Evolutionary conservation across 75 land plant species (phyloP).

Genomic region (Selaginella tamariscina): DNA sequence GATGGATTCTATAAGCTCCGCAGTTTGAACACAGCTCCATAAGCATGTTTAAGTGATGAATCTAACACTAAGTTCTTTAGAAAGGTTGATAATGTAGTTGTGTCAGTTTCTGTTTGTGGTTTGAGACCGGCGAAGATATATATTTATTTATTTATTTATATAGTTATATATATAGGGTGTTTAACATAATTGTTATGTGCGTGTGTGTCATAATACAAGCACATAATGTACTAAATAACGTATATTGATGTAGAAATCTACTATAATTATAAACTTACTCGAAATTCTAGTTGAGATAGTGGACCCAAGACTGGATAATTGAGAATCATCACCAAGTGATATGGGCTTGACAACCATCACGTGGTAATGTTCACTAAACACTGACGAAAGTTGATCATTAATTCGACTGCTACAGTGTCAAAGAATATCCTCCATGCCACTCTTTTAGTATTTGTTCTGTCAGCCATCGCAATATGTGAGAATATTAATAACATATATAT

Average conservation of each 20-base stretch:
- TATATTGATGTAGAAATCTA: no score
- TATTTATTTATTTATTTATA: background rate
- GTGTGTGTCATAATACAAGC: no score
- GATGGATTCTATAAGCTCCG: conserved; percentile 65
- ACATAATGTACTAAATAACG: background rate
- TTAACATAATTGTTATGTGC: no score
- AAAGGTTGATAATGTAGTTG: conserved; percentile 45
- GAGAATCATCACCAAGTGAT: conserved; percentile 55
- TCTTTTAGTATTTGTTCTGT: no score
- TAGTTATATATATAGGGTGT: no score
- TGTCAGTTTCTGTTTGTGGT: conserved; percentile 48
- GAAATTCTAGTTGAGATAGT: conserved; percentile 33
- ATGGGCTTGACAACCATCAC: conserved; percentile 62
- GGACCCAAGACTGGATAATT: conserved; percentile 27
- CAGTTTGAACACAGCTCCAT: conserved; percentile 24
- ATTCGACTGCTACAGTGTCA: no score
- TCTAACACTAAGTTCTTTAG: conserved; percentile 53
- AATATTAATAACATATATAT: no score
- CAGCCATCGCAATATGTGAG: no score
- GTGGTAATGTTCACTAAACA: conserved; percentile 46
- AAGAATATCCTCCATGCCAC: no score
- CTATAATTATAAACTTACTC: conserved; percentile 29
- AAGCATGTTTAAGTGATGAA: conserved; percentile 32
- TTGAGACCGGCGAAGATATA: conserved; percentile 37
- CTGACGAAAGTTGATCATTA: conserved; percentile 41